Evolutionary conservation across 345 rosid species (phyloP), one percentile per base, ranked within the genome.

Genomic region (Populus deltoides): DNA sequence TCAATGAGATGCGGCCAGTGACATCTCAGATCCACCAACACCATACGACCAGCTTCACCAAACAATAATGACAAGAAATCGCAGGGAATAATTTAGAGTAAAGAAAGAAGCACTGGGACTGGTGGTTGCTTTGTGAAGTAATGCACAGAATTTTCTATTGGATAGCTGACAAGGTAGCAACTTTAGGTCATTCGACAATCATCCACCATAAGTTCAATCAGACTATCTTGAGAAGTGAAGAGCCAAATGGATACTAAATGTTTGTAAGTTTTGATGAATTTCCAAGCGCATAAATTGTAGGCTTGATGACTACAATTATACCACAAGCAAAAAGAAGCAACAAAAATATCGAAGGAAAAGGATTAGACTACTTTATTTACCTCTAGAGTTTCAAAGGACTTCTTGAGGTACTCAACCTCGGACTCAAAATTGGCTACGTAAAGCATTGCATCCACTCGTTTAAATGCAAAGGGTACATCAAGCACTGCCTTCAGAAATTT

Each of bases 381-480:
- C 97, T 96, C 99, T n/a, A 96, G 90, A 75, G 97, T 91, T 82
- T 90, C 88, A 47, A 92, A 93, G 36, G 97, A 91, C 75, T 77
- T 92, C 78, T 90, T 91, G 80, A 96, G 88, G 81, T 92, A 92
- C 39, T 93, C 99, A 80, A 92, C 86, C 84, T 96, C 99, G 1
- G 98, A 88, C 36, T 93, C 94, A 66, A 96, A 96, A 86, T 93
- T 93, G 76, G 97, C 87, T 22, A 92, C 83, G 67, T 93, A 96
- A 77, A 96, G 97, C 98, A 96, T 85, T 45, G 93, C 94, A 29
- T 89, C 92, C 38, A 89, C 93, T 83, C 99, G 87, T 85, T 86
- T 89, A 75, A 93, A 96, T 36, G 99, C 99, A 75, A 89, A 92
- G n/a, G 99, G 99, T 31, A 96, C 89, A 83, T 93, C 98, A 70